A percentile compares a stretch with the other conserved stretches of the same genome.
These are phyloP conservation scores for Tolypocladium guangdongense DNA, from an alignment of 2,329 filamentous ascomycete genomes.

Conservation along the genomic window DNA sequence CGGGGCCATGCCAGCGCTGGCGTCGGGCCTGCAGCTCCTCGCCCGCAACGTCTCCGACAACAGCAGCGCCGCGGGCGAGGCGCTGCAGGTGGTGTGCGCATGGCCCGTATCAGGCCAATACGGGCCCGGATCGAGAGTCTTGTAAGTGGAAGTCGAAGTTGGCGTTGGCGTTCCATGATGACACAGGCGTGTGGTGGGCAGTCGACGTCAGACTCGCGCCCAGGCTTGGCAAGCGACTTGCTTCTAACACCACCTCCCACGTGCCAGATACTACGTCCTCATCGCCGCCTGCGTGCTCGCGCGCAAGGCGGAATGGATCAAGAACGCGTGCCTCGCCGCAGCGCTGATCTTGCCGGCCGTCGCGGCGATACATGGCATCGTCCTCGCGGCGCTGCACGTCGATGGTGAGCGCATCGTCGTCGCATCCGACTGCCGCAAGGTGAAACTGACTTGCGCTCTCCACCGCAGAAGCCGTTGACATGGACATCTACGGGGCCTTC, in stretches of 20 bases:
- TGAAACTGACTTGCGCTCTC: neutral
- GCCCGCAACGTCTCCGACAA: neutral
- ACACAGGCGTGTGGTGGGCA: neutral
- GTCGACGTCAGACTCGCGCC: neutral
- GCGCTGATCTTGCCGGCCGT: conserved; percentile 52
- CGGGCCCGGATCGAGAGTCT: conserved; percentile 38
- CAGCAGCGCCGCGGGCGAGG: conserved; percentile 1
- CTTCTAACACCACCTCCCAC: neutral
- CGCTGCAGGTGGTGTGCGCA: conserved; percentile 38
- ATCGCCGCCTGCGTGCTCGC: conserved; percentile 52
- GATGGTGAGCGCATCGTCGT: conserved; percentile 31
- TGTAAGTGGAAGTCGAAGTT: conserved; percentile 20
- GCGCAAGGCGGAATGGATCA: conserved; percentile 50
- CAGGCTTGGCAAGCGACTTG: neutral
- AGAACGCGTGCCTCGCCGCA: conserved; percentile 51
- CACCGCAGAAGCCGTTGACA: conserved; percentile 47
- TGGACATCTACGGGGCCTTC: conserved; percentile 59
- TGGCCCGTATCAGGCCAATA: conserved; percentile 49
- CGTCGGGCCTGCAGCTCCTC: neutral
- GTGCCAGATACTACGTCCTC: conserved; percentile 48
- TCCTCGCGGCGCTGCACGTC: conserved; percentile 47
- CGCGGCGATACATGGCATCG: conserved; percentile 52
- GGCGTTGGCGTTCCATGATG: conserved; percentile 9
- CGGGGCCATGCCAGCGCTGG: neutral
- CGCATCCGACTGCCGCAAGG: neutral